Evolutionary conservation across 2,329 filamentous ascomycete species (phyloP).

Genomic region (Talaromyces funiculosus): DNA sequence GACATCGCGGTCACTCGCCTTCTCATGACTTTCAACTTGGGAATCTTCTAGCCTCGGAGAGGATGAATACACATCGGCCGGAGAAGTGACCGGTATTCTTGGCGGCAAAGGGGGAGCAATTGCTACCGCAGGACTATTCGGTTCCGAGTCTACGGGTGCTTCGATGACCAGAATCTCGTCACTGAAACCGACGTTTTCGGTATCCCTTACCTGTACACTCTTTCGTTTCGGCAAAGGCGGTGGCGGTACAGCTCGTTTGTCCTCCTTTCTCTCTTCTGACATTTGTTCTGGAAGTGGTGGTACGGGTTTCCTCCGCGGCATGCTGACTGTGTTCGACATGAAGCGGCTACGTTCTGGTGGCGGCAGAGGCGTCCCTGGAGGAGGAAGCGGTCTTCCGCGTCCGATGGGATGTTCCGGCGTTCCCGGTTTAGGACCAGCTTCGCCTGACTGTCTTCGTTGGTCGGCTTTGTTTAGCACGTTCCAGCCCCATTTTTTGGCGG

Average conservation of each 20-base stretch:
- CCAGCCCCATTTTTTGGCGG: constrained; percentile 57
- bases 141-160: constrained; percentile 58
- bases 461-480: constrained; percentile 44
- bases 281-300: constrained; percentile 40
- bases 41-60: background rate
- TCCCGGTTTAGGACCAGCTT: constrained; percentile 28
- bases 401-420: constrained; percentile 68
- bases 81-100: background rate
- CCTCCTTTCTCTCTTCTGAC: constrained; percentile 26
- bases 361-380: constrained; percentile 73
- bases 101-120: constrained; percentile 14
- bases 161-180: constrained; percentile 60
- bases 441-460: constrained; percentile 37
- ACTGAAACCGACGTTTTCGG: constrained; percentile 27
- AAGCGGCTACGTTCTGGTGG: constrained; percentile 55
- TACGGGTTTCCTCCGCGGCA: constrained; percentile 62
- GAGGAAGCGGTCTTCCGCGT: constrained; percentile 73
- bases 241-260: constrained; percentile 35
- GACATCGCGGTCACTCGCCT: background rate
- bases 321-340: constrained; percentile 52
- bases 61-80: background rate
- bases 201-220: constrained; percentile 26
- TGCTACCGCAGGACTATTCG: constrained; percentile 29
- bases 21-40: background rate
- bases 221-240: constrained; percentile 49